phyloP scores from a whole-genome alignment of 78 protist species.

The Salpingoeca rosetta region DNA sequence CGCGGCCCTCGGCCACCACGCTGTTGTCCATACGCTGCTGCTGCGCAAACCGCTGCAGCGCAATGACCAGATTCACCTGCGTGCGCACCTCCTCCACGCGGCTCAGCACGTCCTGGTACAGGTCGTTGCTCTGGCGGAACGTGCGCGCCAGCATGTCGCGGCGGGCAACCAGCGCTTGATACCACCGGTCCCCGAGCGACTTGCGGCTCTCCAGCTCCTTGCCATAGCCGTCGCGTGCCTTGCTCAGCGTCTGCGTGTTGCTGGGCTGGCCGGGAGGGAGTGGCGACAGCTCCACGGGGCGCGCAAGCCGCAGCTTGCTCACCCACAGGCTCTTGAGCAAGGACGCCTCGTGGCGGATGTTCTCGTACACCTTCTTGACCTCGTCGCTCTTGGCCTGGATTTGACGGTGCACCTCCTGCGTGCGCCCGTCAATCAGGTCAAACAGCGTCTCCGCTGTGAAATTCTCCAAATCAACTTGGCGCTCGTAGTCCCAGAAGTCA shows the following conservation, averaged over 20 bases:
- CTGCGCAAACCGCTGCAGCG: background rate
- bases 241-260: too few species aligned
- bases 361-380: slow-evolving; percentile 22
- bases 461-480: slow-evolving; percentile 37
- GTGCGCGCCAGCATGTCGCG: too few species aligned
- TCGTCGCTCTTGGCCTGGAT: slow-evolving; percentile 15
- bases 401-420: slow-evolving; percentile 7
- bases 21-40: background rate
- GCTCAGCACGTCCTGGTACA: too few species aligned
- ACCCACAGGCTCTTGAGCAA: slow-evolving; percentile 13
- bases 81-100: too few species aligned
- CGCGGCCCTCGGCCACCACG: background rate
- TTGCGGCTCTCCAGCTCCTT: background rate
- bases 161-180: too few species aligned
- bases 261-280: background rate
- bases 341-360: slow-evolving; percentile 26
- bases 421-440: slow-evolving; percentile 43
- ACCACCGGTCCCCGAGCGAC: background rate
- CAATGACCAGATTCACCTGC: background rate
- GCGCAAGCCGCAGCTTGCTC: background rate
- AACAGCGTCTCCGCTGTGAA: slow-evolving; percentile 34
- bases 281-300: background rate
- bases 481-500: slow-evolving; percentile 40
- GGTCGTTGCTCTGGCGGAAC: too few species aligned
- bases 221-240: too few species aligned